A percentile compares a stretch with the other conserved stretches of the same genome.
Conservation (phyloP, 768 basidiomycete species). For the Macrolepiota albuminosa region DNA sequence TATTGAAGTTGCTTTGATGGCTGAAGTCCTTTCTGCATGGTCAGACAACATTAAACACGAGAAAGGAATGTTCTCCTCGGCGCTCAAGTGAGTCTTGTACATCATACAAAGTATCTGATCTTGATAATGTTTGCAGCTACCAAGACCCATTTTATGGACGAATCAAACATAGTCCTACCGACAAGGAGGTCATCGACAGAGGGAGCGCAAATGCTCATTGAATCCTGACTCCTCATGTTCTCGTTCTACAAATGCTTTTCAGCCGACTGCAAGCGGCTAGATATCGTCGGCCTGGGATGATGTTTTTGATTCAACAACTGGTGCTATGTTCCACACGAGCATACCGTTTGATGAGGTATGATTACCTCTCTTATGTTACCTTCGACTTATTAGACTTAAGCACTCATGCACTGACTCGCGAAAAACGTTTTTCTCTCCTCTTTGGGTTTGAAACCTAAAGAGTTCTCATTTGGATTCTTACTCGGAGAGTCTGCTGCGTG, state of each 20-base stretch:
- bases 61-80: constrained; percentile 79
- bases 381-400: constrained; percentile 33
- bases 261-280: constrained; percentile 93
- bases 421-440: constrained; percentile 84
- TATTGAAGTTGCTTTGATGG: constrained; percentile 78
- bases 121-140: constrained; percentile 46
- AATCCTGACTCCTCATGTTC: constrained; percentile 74
- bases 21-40: constrained; percentile 88
- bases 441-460: constrained; percentile 93
- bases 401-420: constrained; percentile 87
- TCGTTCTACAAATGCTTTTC: constrained; percentile 83
- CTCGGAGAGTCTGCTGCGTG: constrained; percentile 72
- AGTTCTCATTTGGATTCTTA: constrained; percentile 82
- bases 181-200: constrained; percentile 78
- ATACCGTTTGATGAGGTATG: constrained; percentile 69
- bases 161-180: constrained; percentile 85
- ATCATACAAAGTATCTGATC: background rate
- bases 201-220: constrained; percentile 65
- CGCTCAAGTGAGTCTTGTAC: constrained; percentile 64
- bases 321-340: constrained; percentile 76
- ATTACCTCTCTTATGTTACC: background rate
- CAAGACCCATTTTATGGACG: constrained; percentile 85
- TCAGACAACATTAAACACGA: constrained; percentile 69
- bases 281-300: constrained; percentile 79
- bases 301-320: constrained; percentile 81